These are phyloP conservation scores for Fusarium burgessii DNA, from an alignment of 2,329 filamentous ascomycete genomes.

Conservation along the genomic window DNA sequence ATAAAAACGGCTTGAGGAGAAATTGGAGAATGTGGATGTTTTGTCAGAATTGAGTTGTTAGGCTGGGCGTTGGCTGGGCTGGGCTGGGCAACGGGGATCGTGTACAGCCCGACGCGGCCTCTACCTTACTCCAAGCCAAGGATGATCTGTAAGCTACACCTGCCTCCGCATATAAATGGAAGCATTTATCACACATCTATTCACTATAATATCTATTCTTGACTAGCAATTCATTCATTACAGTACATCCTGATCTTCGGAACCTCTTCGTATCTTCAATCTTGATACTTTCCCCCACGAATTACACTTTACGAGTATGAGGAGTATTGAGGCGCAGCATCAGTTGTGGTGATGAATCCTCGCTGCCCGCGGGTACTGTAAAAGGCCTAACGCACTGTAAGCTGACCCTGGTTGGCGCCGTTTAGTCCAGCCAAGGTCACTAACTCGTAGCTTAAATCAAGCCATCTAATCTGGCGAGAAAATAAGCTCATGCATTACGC, in stretches of 20 bases:
- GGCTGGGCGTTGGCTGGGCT: background rate
- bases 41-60: slow-evolving; percentile 28
- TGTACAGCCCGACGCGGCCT: slow-evolving; percentile 26
- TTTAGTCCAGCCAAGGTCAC: slow-evolving; percentile 12
- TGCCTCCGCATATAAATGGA: background rate
- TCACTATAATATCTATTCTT: background rate
- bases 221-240: background rate
- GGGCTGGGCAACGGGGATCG: slow-evolving; percentile 26
- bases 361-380: slow-evolving; percentile 4
- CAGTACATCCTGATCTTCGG: background rate
- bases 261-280: background rate
- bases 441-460: slow-evolving; percentile 31
- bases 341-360: slow-evolving; percentile 9
- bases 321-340: slow-evolving; percentile 32
- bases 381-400: slow-evolving; percentile 8
- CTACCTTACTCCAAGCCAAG: slow-evolving; percentile 6
- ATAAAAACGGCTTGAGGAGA: background rate
- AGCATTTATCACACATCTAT: background rate
- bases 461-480: slow-evolving; percentile 9
- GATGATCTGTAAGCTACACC: slow-evolving; percentile 8
- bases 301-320: background rate
- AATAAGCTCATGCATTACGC: slow-evolving; percentile 23
- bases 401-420: slow-evolving; percentile 19
- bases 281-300: background rate
- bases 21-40: slow-evolving; percentile 25